Conservation (phyloP, 352 stramenopile species). For the Phytophthora melonis region DNA sequence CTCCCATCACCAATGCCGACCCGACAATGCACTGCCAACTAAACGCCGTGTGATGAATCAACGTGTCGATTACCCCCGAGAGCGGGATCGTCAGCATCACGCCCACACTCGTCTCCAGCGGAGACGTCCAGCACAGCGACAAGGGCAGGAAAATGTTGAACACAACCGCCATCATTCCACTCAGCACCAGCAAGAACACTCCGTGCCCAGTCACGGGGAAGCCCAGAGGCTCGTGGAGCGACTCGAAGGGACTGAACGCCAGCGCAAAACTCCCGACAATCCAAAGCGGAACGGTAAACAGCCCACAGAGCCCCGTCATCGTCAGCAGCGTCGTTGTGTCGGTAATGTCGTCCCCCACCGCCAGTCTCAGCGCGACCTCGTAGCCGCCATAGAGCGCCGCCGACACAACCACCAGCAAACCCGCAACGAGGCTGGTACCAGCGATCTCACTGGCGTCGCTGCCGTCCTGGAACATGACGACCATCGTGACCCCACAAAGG, state of each 20-base stretch:
- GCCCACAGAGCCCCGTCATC: conserved; percentile 53
- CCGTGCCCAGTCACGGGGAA: conserved; percentile 45
- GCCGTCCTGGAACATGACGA: conserved; percentile 54
- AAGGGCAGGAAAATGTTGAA: conserved; percentile 63
- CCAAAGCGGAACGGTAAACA: conserved; percentile 65
- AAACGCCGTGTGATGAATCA: conserved; percentile 54
- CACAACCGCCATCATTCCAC: conserved; percentile 45
- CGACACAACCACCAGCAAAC: conserved; percentile 59
- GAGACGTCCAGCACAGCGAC: conserved; percentile 63
- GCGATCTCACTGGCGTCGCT: conserved; percentile 35
- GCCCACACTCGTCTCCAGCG: conserved; percentile 60
- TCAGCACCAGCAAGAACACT: conserved; percentile 49
- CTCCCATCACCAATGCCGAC: conserved; percentile 57
- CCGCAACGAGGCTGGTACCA: conserved; percentile 45
- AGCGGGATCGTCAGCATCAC: conserved; percentile 72
- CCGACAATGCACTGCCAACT: conserved; percentile 57
- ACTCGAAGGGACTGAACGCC: conserved; percentile 41
- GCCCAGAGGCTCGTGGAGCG: conserved; percentile 54
- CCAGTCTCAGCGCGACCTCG: conserved; percentile 55
- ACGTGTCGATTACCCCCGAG: conserved; percentile 49
- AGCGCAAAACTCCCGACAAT: conserved; percentile 50
- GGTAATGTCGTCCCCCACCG: conserved; percentile 46
- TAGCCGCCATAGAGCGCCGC: conserved; percentile 61
- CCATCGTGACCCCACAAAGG: conserved; percentile 56
- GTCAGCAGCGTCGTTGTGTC: conserved; percentile 61